Evolutionary conservation across 805 yeast species (phyloP).

Genomic region (Sungouiella thailandica): DNA sequence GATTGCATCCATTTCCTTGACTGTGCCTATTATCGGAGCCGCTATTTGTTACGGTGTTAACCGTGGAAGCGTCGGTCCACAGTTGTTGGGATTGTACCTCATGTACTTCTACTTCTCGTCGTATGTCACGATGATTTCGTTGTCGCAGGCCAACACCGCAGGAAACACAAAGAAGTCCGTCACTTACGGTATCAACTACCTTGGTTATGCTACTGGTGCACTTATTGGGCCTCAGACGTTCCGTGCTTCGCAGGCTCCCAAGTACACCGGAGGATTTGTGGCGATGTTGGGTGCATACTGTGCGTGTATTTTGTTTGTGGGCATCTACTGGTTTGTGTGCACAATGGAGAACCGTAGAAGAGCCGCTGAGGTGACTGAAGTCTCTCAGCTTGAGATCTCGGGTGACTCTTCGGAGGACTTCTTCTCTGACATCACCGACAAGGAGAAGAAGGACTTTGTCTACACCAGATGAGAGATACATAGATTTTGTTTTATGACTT

Average conservation of each 20-base stretch:
- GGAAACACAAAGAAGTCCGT: conserved; percentile 29
- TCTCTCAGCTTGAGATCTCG: conserved; percentile 2
- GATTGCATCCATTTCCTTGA: conserved; percentile 6
- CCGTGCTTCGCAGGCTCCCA: conserved; percentile 4
- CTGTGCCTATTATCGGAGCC: conserved; percentile 19
- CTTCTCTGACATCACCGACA: conserved; percentile 16
- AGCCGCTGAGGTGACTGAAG: conserved; percentile 4
- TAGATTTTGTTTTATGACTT: no score
- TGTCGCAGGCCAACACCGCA: conserved; percentile 25
- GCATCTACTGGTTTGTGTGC: conserved; percentile 14
- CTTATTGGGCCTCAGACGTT: conserved; percentile 19
- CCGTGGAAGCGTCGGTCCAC: conserved; percentile 12
- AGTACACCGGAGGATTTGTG: conserved; percentile 17
- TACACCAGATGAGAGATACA: no score
- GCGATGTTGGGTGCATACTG: conserved; percentile 17
- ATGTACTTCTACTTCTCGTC: conserved; percentile 30
- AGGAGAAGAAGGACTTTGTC: conserved; percentile 14
- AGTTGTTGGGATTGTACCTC: conserved; percentile 22
- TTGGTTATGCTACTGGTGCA: conserved; percentile 28
- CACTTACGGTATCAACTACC: conserved; percentile 29
- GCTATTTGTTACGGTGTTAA: conserved; percentile 14
- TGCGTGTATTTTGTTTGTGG: conserved; percentile 13
- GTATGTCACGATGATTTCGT: conserved; percentile 24
- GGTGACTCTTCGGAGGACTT: conserved; percentile 5
- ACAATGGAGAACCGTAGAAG: conserved; percentile 12